Evolutionary conservation across 176 grass and related monocot species (phyloP), one percentile per base, ranked within the genome.

Genomic region (Thinopyrum elongatum): DNA sequence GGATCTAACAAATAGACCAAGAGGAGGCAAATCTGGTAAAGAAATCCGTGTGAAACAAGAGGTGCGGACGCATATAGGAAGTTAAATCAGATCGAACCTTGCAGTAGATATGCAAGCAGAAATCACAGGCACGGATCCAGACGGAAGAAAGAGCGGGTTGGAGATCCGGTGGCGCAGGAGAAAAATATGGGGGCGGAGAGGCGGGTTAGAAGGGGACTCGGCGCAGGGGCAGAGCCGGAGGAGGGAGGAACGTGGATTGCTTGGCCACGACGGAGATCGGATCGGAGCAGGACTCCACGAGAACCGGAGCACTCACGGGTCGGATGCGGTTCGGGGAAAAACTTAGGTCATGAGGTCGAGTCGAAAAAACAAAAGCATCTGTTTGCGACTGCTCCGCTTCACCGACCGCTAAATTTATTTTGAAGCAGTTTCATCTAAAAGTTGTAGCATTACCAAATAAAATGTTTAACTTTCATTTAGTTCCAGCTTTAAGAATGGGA

Each of bases 91-190:
- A 76, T 53, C 73, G 73, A 29, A 75, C 42, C 73, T 76, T 53
- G 44, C 66, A 67, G 29, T 34, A 35, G 65, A 69, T 31, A 70
- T 36, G 67, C 35, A 71, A 22, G 35, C 21, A 21, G 10, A 31
- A 28, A 53, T 76, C 73, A 19, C 26, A 76, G 73, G 8, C 16
- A 28, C 44, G 51, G 42, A 55, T 55, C 44, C 46, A 31, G 73
- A 46, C 73, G 27, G 46, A 55, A 31, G 44, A 76, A 44, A 26
- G 46, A 29, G 25, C 46, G 26, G 15, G 73, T 22, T 10, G 16
- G 28, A 76, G 73, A 76, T 76, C 73, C 46, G 73, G 72, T 76
- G 72, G 23, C 13, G 26, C 72, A 30, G 72, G 72, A 30, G 72
- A 11, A 29, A 30, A 76, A 29, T 49, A 76, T 17, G 41, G 25